Conservation (phyloP, 176 grass and related monocot species). For the Chloris gayana region DNA sequence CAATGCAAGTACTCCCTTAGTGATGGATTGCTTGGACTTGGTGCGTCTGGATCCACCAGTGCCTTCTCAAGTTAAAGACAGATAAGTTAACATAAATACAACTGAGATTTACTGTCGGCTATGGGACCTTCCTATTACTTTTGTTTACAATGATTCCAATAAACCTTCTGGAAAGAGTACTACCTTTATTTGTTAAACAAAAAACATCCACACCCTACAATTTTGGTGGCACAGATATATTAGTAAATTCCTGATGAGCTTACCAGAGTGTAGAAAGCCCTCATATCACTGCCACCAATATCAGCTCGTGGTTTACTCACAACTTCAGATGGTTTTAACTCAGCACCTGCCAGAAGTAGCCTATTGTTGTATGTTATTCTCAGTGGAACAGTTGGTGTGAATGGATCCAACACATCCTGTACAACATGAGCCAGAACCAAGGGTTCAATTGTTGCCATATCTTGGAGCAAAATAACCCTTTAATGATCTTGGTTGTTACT, state of each 20-base stretch:
- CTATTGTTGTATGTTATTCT: conserved; percentile 60
- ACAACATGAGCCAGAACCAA: conserved; percentile 56
- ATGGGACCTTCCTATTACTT: not conserved
- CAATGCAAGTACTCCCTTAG: conserved; percentile 94
- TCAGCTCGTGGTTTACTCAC: conserved; percentile 58
- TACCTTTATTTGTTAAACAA: not conserved
- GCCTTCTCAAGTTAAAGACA: conserved; percentile 49
- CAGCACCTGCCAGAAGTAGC: conserved; percentile 50
- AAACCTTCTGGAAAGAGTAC: not conserved
- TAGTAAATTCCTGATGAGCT: conserved; percentile 18
- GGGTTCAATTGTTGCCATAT: conserved; percentile 38
- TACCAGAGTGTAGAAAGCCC: conserved; percentile 78
- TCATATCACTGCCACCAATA: conserved; percentile 60
- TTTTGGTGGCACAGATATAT: conserved; percentile 2
- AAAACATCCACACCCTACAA: conserved; percentile 19
- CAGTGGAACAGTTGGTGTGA: conserved; percentile 48
- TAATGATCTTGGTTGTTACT: conserved; percentile 29
- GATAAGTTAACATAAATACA: conserved; percentile 12
- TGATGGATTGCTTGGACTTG: conserved; percentile 69
- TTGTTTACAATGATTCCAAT: not conserved
- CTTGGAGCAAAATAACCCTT: conserved; percentile 4
- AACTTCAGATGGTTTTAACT: conserved; percentile 65
- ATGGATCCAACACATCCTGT: conserved; percentile 71
- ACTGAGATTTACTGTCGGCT: conserved; percentile 3
- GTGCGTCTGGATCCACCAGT: conserved; percentile 83